These are phyloP conservation scores for Candida pseudofarinosa DNA, from an alignment of 805 yeast species.

Conservation along the genomic window DNA sequence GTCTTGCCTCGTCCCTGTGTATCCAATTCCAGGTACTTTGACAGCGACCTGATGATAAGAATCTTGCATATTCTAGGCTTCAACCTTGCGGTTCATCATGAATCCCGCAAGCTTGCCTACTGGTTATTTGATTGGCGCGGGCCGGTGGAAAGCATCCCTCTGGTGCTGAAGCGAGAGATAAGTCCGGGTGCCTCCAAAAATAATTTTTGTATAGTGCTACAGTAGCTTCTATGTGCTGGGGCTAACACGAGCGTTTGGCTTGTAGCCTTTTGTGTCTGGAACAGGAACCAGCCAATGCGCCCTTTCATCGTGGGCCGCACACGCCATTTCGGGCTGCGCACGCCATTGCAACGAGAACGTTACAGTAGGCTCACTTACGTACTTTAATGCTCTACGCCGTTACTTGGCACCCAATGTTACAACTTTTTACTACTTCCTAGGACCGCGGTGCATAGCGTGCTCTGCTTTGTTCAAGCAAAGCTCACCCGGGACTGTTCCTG, in stretches of 20 bases:
- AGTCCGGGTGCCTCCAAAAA: constrained; percentile 58
- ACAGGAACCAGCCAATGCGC: not conserved
- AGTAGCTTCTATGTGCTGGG: not conserved
- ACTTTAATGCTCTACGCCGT: too few relatives aligned
- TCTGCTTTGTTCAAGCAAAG: too few relatives aligned
- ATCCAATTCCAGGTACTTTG: constrained; percentile 74
- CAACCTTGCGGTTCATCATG: constrained; percentile 39
- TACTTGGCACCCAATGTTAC: too few relatives aligned
- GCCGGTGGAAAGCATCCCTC: constrained; percentile 4
- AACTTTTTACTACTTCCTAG: too few relatives aligned
- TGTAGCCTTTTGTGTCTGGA: not conserved
- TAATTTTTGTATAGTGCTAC: constrained; percentile 52
- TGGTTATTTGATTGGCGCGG: constrained; percentile 57
- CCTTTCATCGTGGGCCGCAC: not conserved
- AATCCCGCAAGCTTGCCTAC: constrained; percentile 70
- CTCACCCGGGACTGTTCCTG: too few relatives aligned
- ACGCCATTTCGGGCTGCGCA: not conserved
- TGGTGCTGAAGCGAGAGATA: constrained; percentile 44
- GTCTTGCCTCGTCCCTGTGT: constrained; percentile 90
- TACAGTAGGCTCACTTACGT: not conserved
- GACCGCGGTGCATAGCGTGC: too few relatives aligned
- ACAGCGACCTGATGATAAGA: constrained; percentile 33
- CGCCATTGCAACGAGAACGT: not conserved
- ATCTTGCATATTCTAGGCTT: constrained; percentile 66
- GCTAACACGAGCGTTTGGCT: too few relatives aligned